Conservation (phyloP, 768 basidiomycete species). For the Russula compacta region DNA sequence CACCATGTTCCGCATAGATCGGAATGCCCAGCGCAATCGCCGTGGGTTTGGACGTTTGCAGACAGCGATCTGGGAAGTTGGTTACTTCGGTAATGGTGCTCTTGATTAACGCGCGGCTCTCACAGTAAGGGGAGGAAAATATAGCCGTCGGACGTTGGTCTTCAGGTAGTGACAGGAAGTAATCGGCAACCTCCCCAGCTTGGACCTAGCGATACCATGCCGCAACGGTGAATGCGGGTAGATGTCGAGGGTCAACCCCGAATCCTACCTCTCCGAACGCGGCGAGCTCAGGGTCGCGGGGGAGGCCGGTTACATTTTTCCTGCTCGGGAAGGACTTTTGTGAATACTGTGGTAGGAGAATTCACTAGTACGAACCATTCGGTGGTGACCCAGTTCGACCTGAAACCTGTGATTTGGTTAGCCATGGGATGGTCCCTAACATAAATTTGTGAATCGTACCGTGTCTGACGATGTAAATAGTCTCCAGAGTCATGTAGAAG, state of each 20-base stretch:
- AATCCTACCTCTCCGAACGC: slow-evolving; percentile 53
- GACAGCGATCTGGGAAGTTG: slow-evolving; percentile 61
- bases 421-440: not conserved
- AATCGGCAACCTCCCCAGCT: slow-evolving; percentile 60
- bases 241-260: not conserved
- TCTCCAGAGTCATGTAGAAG: slow-evolving; percentile 39
- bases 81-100: not conserved
- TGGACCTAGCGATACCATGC: slow-evolving; percentile 41
- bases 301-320: slow-evolving; percentile 55
- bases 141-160: slow-evolving; percentile 66
- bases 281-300: slow-evolving; percentile 67
- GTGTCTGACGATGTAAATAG: slow-evolving; percentile 61
- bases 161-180: slow-evolving; percentile 55
- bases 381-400: slow-evolving; percentile 61
- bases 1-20: slow-evolving; percentile 74
- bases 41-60: slow-evolving; percentile 66
- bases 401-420: slow-evolving; percentile 44
- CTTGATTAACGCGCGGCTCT: slow-evolving; percentile 18
- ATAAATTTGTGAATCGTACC: slow-evolving; percentile 31
- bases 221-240: not conserved
- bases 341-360: not conserved
- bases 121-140: slow-evolving; percentile 81
- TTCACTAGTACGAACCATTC: slow-evolving; percentile 43
- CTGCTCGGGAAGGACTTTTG: slow-evolving; percentile 27
- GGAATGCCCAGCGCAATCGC: slow-evolving; percentile 56